These are phyloP conservation scores for Allantophomopsis cytisporea DNA, from an alignment of 2,329 filamentous ascomycete genomes.

Conservation along the genomic window DNA sequence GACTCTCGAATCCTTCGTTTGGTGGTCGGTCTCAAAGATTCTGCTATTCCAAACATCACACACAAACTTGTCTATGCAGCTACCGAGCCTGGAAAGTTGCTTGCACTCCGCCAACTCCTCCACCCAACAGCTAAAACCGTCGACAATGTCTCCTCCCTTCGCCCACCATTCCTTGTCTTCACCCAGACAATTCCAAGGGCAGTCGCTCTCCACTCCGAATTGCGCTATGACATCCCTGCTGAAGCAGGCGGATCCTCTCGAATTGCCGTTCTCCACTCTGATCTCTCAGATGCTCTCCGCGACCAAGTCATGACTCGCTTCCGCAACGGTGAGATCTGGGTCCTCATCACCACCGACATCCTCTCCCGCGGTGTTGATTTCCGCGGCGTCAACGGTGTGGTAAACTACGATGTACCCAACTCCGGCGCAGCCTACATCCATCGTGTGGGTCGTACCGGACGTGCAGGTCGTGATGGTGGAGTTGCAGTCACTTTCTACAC, in stretches of 20 bases:
- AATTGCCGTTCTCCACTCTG: conserved; percentile 82
- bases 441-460: conserved; percentile 79
- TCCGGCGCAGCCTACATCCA: conserved; percentile 86
- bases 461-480: conserved; percentile 77
- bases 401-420: conserved; percentile 96
- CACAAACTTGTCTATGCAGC: conserved; percentile 86
- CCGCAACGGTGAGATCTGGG: conserved; percentile 85
- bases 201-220: conserved; percentile 72
- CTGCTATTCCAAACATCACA: conserved; percentile 80
- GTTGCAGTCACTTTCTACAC: conserved; percentile 92
- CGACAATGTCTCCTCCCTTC: conserved; percentile 32
- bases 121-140: conserved; percentile 55
- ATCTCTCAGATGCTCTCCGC: conserved; percentile 63
- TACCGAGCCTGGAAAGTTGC: conserved; percentile 84
- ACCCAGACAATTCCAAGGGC: conserved; percentile 92
- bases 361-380: conserved; percentile 90
- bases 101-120: conserved; percentile 79
- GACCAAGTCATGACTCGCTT: conserved; percentile 79
- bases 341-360: conserved; percentile 90
- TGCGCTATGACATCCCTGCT: conserved; percentile 86
- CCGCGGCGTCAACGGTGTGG: conserved; percentile 84
- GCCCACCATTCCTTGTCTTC: conserved; percentile 88
- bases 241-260: conserved; percentile 74
- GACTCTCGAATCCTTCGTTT: conserved; percentile 57
- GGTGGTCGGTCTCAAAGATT: conserved; percentile 93